phyloP scores from a whole-genome alignment of 2,329 filamentous ascomycete species.

The Diplodia corticola region DNA sequence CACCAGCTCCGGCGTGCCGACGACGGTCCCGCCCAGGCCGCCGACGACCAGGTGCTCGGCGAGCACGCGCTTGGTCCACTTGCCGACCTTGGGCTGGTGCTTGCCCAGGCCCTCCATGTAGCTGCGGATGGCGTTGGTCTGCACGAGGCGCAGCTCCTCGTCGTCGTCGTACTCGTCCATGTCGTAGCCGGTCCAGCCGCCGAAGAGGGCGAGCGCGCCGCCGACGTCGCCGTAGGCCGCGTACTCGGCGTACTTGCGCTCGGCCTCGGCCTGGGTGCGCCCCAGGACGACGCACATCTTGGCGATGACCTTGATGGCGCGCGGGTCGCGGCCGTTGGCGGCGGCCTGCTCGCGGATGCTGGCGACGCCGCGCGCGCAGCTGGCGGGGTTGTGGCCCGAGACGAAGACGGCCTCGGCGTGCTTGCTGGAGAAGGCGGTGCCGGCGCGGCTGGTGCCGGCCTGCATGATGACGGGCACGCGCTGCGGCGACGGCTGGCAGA shows the following conservation, averaged over 20 bases:
- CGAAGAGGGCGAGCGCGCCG: constrained; percentile 69
- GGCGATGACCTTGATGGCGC: constrained; percentile 66
- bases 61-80: constrained; percentile 72
- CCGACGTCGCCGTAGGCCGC: constrained; percentile 63
- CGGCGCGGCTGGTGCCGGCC: constrained; percentile 66
- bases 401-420: constrained; percentile 73
- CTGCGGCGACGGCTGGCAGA: constrained; percentile 67
- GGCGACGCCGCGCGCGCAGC: constrained; percentile 62
- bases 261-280: constrained; percentile 64
- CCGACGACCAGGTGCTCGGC: constrained; percentile 68
- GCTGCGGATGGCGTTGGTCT: constrained; percentile 21
- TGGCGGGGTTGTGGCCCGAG: constrained; percentile 62
- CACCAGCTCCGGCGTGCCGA: constrained; percentile 65
- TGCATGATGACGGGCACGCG: constrained; percentile 69
- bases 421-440: constrained; percentile 66
- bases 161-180: constrained; percentile 62
- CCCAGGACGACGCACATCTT: constrained; percentile 67
- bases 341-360: constrained; percentile 62
- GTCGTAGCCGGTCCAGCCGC: constrained; percentile 73
- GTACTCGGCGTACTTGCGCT: constrained; percentile 63
- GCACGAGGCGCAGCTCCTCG: constrained; percentile 52
- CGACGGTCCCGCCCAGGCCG: constrained; percentile 63
- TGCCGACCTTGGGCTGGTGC: constrained; percentile 42
- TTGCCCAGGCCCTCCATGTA: constrained; percentile 27
- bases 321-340: constrained; percentile 57